Base-by-base conservation (phyloP, 345 rosid species). In the Euphorbia pulcherrima region DNA sequence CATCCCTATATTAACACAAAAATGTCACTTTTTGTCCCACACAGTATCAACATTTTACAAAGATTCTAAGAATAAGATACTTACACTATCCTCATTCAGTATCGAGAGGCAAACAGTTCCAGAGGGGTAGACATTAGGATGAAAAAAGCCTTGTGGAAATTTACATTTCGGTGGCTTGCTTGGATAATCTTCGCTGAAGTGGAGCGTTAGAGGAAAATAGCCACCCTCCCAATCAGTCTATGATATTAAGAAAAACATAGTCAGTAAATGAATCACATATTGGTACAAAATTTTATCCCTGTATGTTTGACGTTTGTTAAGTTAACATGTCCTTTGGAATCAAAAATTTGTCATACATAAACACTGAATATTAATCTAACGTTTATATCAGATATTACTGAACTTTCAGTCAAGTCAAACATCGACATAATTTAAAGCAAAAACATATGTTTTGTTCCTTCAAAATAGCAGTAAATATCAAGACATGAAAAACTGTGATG, bases 221-320 rank as follows among this genome's bases (percentile, higher is more conserved):
- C 77, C 77, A 62, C 77, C 77, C 52, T 74, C 77, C 77, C 77
- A 74, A 56, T 74, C 77, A 61, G 77, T 74, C 77, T 74, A 44
- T 63, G 68, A 52, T 24, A 16, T 41, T 47, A 55, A n/a, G 4
- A 44, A 26, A 39, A 68, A 24, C 10, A 53, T 1, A 2, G 27
- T 35, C 14, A n/a, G 13, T 9, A 44, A 44, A 44, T 33, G 16
- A 44, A 44, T 44, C 13, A 8, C n/a, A n/a, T n/a, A 10, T 44
- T 18, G 16, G 16, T 2, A 44, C 50, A 14, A 0, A 23, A 11
- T 40, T 62, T 23, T 24, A 41, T 39, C 11, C 26, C 65, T 40
- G 5, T 26, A 40, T 41, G 9, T 20, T 44, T 37, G 30, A 41
- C 46, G 5, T 40, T 24, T 21, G 39, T n/a, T 3, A 2, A 24